phyloP scores from a whole-genome alignment of 257 asterid species.

The Fraxinus quadrangulata region DNA sequence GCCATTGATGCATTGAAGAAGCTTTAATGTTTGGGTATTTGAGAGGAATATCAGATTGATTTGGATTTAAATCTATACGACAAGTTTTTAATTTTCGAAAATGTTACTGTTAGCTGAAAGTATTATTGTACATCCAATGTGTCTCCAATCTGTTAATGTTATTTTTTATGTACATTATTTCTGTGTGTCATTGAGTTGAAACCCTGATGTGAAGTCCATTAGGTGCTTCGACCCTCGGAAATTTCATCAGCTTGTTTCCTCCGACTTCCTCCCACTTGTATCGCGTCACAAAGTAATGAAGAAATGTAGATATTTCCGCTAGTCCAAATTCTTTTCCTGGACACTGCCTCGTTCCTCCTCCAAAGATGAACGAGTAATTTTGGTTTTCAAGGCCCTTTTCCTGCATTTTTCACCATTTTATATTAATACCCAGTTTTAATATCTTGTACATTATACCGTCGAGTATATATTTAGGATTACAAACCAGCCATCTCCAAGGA shows the following conservation, averaged over 20 bases:
- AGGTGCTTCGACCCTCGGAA: slow-evolving; percentile 97
- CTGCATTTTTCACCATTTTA: slow-evolving; percentile 39
- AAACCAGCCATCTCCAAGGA: no score
- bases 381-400: slow-evolving; percentile 70
- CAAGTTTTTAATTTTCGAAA: no score
- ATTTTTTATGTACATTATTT: slow-evolving; percentile 29
- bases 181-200: slow-evolving; percentile 35
- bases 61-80: no score
- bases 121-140: slow-evolving; percentile 44
- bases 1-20: no score
- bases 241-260: slow-evolving; percentile 75
- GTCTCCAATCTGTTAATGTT: slow-evolving; percentile 32
- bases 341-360: slow-evolving; percentile 96
- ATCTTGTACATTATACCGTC: no score
- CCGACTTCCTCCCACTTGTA: slow-evolving; percentile 97
- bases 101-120: slow-evolving; percentile 53
- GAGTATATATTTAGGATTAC: slow-evolving; percentile 3
- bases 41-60: no score
- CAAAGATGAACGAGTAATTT: slow-evolving; percentile 75
- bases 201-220: slow-evolving; percentile 82
- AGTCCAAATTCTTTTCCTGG: slow-evolving; percentile 98
- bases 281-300: slow-evolving; percentile 87
- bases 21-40: no score
- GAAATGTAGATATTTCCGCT: slow-evolving; percentile 94
- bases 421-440: no score